Conservation (phyloP, 495 filamentous ascomycete species). For the Podospora pseudoanserina region DNA sequence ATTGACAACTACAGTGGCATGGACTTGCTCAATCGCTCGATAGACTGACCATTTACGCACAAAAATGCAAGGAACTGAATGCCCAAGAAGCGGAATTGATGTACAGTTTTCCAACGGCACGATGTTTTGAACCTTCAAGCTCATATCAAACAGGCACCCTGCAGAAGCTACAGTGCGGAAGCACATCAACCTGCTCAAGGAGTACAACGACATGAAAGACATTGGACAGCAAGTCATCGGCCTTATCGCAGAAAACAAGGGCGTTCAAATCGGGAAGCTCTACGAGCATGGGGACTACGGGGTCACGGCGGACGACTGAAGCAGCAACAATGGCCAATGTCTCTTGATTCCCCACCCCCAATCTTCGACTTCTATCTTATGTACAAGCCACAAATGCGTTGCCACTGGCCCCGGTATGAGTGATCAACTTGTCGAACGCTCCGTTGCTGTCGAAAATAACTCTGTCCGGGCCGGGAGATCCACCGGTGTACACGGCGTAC, state of each 20-base stretch:
- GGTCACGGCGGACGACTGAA: conserved; percentile 19
- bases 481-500: conserved; percentile 54
- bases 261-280: conserved; percentile 58
- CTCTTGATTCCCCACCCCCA: not conserved
- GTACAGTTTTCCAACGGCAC: not conserved
- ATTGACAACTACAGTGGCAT: not conserved
- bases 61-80: not conserved
- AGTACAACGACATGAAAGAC: conserved; percentile 79
- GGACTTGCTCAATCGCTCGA: not conserved
- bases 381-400: conserved; percentile 61
- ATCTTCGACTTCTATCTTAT: not conserved
- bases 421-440: conserved; percentile 57
- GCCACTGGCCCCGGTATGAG: conserved; percentile 64
- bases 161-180: conserved; percentile 44
- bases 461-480: conserved; percentile 66
- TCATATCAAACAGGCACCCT: conserved; percentile 16
- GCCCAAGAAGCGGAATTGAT: not conserved
- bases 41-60: not conserved
- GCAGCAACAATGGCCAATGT: too few species aligned
- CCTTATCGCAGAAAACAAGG: conserved; percentile 66
- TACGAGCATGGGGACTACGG: conserved; percentile 51
- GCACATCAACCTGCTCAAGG: conserved; percentile 66
- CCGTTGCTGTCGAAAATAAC: conserved; percentile 60
- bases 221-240: conserved; percentile 69
- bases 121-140: not conserved